Evolutionary conservation across 352 stramenopile species (phyloP).

Genomic region (Thalassiosira livingstoniorum): DNA sequence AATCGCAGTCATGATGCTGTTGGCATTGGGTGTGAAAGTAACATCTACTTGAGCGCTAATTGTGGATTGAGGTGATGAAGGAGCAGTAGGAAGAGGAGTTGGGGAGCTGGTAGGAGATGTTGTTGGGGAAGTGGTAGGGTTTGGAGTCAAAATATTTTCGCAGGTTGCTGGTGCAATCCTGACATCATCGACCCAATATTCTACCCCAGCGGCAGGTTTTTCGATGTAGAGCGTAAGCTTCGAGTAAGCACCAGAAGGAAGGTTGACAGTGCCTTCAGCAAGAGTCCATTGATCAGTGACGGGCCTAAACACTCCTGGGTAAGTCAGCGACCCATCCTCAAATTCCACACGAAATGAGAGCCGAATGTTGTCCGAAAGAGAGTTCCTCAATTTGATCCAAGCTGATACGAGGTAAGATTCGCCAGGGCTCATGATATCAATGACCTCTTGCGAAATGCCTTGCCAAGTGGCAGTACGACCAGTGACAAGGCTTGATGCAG

Average conservation of each 20-base stretch:
- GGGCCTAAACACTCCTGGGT: background rate
- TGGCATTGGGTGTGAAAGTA: constrained; percentile 5
- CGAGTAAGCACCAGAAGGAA: background rate
- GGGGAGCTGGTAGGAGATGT: background rate
- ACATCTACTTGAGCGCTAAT: constrained; percentile 16
- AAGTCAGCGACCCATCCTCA: too few relatives aligned
- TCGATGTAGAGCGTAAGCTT: background rate
- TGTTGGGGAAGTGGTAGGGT: background rate
- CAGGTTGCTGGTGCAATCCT: too few relatives aligned
- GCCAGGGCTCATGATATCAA: too few relatives aligned
- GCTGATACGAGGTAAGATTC: too few relatives aligned
- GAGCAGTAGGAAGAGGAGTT: background rate
- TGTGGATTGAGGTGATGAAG: background rate
- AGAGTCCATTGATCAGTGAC: background rate
- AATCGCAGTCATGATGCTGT: background rate
- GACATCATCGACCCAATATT: background rate
- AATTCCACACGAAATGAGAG: too few relatives aligned
- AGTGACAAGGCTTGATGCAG: constrained; percentile 4
- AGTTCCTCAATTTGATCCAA: too few relatives aligned
- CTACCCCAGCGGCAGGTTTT: background rate
- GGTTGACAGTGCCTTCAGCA: background rate
- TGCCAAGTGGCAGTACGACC: too few relatives aligned
- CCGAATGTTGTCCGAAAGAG: too few relatives aligned
- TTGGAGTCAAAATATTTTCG: background rate
- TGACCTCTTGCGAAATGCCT: too few relatives aligned